Conservation (phyloP, 768 basidiomycete genomes). For the Infundibulicybe gibba region DNA sequence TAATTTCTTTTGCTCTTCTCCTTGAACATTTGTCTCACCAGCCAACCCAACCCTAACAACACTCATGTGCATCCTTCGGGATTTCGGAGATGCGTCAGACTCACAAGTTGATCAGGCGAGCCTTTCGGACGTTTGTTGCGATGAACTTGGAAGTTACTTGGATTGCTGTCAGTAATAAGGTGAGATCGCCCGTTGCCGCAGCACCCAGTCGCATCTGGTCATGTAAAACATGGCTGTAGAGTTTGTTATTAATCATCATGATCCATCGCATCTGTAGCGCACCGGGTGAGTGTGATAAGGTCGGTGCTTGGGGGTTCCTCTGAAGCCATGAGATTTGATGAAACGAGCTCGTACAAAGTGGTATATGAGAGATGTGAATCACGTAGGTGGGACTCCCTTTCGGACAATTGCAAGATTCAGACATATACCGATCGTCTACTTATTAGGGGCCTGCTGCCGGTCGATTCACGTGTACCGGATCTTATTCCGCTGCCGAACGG, state of each 20-base stretch:
- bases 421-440: conserved; percentile 8
- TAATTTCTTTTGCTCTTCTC: conserved; percentile 99
- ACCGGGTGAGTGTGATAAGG: conserved; percentile 92
- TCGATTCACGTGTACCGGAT: conserved; percentile 29
- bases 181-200: conserved; percentile 89
- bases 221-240: conserved; percentile 75
- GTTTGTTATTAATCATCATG: neutral
- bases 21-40: conserved; percentile 94
- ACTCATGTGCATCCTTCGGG: conserved; percentile 4
- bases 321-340: conserved; percentile 31
- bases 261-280: conserved; percentile 13
- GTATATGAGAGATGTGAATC: neutral
- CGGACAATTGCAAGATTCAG: too few species aligned
- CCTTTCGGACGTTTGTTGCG: conserved; percentile 95
- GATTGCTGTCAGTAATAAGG: conserved; percentile 91
- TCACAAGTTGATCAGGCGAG: conserved; percentile 94
- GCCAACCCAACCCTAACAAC: conserved; percentile 84
- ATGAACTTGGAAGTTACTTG: conserved; percentile 97
- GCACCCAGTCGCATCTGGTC: conserved; percentile 83
- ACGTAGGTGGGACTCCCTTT: conserved; percentile 4
- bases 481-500: conserved; percentile 9
- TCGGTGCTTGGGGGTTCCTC: conserved; percentile 80
- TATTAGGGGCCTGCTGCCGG: conserved; percentile 1
- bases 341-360: conserved; percentile 16
- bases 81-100: conserved; percentile 19